Evolutionary conservation across 1,284 basidiomycete genomes (phyloP), one percentile per base, ranked within the genome.

Genomic region (Ganoderma meredithae): DNA sequence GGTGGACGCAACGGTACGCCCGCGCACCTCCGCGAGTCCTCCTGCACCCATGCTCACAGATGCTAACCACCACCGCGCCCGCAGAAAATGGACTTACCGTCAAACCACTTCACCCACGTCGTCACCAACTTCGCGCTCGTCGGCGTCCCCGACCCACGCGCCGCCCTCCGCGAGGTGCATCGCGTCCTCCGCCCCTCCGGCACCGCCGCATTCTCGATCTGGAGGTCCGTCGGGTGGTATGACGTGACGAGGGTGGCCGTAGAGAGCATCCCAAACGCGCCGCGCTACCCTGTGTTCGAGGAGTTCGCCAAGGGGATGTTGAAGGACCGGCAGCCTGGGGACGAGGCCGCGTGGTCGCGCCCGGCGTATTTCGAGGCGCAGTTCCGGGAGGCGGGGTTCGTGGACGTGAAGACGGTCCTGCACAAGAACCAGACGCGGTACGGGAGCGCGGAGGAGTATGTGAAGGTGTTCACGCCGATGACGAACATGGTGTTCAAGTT

Each of bases 1-100:
- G 13, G 33, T 68, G 33, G 66, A 68, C 52, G 66, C 66, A 33
- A 63, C 56, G 63, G 66, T 68, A 60, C 15, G 66, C 52, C 52
- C 15, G 39, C 36, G 17, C 36, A 12, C 27, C n/a, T n/a, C n/a
- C 9, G 8, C 15, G 5, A 31, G 39, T 31, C 40, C 12, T 22
- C 25, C 33, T 9, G 3, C 61, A 17, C n/a, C 9, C 10, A 8
- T 9, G 31, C 36, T 8, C 36, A 39, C 47, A 33, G 25, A 25
- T 36, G 27, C 44, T 52, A 9, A 60, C 19, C 25, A 15, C 40
- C 1, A 49, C 25, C 22, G n/a, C 27, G n/a, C 56, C 47, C 10
- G 36, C 36, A 67, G 66, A 63, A 47, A 13, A 60, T 61, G 66
- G 66, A 64, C 66, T 60, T 68, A 36, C 66, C 66, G 0, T 40